Evolutionary conservation across 1,139 yeast genomes (phyloP), one percentile per base, ranked within the genome.

Genomic region (Diutina sp.): DNA sequence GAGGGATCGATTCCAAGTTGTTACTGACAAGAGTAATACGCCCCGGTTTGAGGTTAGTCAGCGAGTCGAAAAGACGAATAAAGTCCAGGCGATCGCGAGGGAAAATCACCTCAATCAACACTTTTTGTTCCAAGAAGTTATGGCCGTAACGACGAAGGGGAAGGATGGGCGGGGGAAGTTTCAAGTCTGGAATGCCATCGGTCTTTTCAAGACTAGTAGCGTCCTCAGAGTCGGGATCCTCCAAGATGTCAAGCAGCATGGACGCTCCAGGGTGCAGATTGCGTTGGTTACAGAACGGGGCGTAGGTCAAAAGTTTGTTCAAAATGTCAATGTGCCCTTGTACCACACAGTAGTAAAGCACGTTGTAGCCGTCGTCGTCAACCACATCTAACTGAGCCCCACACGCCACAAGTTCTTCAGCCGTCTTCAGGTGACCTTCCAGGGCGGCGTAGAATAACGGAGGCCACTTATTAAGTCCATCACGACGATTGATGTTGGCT

Each of bases 131-230:
- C 65, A 93, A 73, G 72, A 90, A 93, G 69, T 90, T 93, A 71
- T 93, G 99, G 8, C 99, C 99, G 66, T 93, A 93, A 62, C 96
- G 80, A 64, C 97, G 79, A 57, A 93, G 74, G 0, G 99, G 99
- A 55, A 93, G 82, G 57, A 93, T 90, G 11, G 99, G 99, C 0
- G 99, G 99, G 0, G 99, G 99, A 58, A 93, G 76, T 45, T 90
- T 83, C 58, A 93, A 77, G 64, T 90, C 97, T 0, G 99, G 99
- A 55, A 93, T 91, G 28, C 84, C 79, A 63, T 89, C 96, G 3
- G 79, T 71, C 57, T 77, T 82, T 55, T 65, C 67, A 52, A 67
- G 65, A 21, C 66, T 70, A 4, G 70, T 73, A 56, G 76, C 72
- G 60, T 74, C 77, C 58, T 73, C 79, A 16, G 74, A 72, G 57